phyloP scores from a whole-genome alignment of 83 land plant genomes.

The Thuja plicata region DNA sequence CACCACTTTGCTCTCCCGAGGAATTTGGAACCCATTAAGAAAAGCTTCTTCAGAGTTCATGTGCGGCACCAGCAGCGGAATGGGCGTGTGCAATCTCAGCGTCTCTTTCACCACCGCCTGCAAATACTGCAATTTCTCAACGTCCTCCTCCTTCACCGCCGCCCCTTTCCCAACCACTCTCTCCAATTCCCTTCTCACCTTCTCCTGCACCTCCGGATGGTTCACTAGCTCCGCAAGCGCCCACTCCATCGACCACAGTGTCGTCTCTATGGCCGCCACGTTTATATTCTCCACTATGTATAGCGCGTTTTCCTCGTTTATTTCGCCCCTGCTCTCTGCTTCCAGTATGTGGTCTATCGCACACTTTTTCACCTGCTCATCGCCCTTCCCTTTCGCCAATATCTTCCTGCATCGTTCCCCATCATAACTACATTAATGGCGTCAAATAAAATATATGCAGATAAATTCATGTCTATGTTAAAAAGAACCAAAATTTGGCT shows the following conservation, averaged over 20 bases:
- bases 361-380: constrained; percentile 3
- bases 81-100: constrained; percentile 77
- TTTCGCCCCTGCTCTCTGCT: constrained; percentile 21
- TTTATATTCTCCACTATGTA: constrained; percentile 26
- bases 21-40: constrained; percentile 66
- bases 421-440: too few relatives aligned
- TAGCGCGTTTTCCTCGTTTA: constrained; percentile 19
- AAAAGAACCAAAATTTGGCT: too few relatives aligned
- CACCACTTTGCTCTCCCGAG: constrained; percentile 74
- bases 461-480: too few relatives aligned
- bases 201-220: constrained; percentile 62
- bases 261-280: constrained; percentile 56
- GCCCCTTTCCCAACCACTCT: constrained; percentile 55
- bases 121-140: constrained; percentile 60
- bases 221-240: constrained; percentile 73
- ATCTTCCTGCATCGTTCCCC: background rate
- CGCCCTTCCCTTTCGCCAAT: background rate
- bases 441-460: too few relatives aligned
- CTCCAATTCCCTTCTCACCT: constrained; percentile 60
- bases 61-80: constrained; percentile 82
- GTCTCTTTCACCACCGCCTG: constrained; percentile 79
- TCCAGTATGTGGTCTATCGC: constrained; percentile 25
- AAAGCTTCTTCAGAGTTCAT: constrained; percentile 79
- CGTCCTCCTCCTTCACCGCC: constrained; percentile 64
- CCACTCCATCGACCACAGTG: constrained; percentile 75